Evolutionary conservation across 768 basidiomycete genomes (phyloP), one percentile per base, ranked within the genome.

Genomic region (Mycena belliarum): DNA sequence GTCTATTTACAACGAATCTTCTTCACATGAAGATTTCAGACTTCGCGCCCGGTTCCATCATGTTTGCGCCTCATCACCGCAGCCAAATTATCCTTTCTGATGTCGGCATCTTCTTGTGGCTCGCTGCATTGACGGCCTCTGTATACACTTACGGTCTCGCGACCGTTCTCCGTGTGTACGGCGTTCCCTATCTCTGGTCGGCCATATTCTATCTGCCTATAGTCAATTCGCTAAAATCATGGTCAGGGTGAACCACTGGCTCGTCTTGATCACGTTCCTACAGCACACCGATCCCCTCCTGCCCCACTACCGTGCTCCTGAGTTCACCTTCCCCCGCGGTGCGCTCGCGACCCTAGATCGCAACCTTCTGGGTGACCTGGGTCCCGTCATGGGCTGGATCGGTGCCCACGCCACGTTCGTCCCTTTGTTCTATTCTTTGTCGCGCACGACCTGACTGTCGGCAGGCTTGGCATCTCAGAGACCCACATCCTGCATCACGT

Each of bases 251-350:
- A 93, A 93, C 79, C 92, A 94, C 80, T 97, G 95, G 95, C 82
- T 98, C 52, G 93, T 98, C 55, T 68, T 94, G 66, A 97, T 98
- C 78, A 97, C 95, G 20, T 98, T 93, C 89, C 81, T 98, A 49
- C 96, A 99, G 77, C 96, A 99, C 79, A 98, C 96, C 66, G 96
- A 98, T 75, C 93, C 95, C 20, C 72, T 89, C 44, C 84, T 98
- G 42, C 95, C 95, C 47, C 96, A 98, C 76, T 98, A 97, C 81
- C 90, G 91, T 62, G 84, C 87, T 15, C 69, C 84, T 35, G 88
- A 90, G 69, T 98, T 96, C 81, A 95, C 88, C 37, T 99, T 98
- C 82, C 79, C 88, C 42, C 91, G 94, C 65, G 96, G 96, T 57
- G 96, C 96, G 16, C 85, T 98, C 50, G 77, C 91, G 50, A 99